Evolutionary conservation across 768 basidiomycete species (phyloP), one percentile per base, ranked within the genome.

Genomic region (Suillus tomentosus): DNA sequence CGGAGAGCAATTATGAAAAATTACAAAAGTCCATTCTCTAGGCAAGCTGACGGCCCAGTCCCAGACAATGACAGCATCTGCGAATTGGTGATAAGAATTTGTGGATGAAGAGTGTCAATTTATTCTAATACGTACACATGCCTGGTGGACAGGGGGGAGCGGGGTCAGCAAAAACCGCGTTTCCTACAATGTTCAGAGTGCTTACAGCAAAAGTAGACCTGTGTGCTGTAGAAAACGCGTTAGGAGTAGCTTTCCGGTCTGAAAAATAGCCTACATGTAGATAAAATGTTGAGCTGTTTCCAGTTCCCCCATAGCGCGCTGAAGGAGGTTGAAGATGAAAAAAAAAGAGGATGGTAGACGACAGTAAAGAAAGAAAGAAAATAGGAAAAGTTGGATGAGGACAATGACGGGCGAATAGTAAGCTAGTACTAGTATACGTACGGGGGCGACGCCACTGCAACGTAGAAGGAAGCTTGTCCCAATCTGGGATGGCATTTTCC

Each of bases 121-220:
- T 65, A 65, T 60, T 42, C 19, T 57, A 65, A 65, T 61, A 68
- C 80, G 74, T 83, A 90, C 89, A 91, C 88, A 90, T 90, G 72
- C 89, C 89, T 91, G 71, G 40, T 62, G 22, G 43, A 65, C 45
- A 27, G 66, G 69, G 75, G 70, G 63, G 65, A 69, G 69, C 72
- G 43, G 78, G 67, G 79, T 74, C 66, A 76, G 66, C 27, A 68
- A 66, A 61, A 36, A 54, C 56, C 62, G 67, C 61, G 58, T 66
- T 69, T 19, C 10, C 10, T 58, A 27, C 27, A 13, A 27, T 42
- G 5, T 19, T 14, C 17, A 64, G 68, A 54, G 68, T 64, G 68
- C 90, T 79, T 75, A 92, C 91, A 89, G 81, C 90, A 92, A 77
- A 93, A 92, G 80, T 91, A 91, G 74, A 92, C 84, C 79, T 93